Conservation (phyloP, 106 monocot genomes). For the Gastrodia elata region DNA sequence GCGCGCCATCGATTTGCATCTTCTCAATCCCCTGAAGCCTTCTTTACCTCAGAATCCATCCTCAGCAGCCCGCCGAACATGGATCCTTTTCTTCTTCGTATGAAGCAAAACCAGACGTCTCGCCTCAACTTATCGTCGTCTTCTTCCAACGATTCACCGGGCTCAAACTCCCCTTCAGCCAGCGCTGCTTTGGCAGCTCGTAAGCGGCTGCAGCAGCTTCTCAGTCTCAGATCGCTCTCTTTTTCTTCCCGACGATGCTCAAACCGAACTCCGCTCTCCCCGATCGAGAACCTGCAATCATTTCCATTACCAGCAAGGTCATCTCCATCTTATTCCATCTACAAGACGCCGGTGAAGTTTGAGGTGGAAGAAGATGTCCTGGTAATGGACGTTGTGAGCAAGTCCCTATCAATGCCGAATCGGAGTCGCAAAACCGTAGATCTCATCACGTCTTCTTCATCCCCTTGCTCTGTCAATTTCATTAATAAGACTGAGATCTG, state of each 20-base stretch:
- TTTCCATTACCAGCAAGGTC: not conserved
- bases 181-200: not conserved
- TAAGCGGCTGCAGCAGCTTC: not conserved
- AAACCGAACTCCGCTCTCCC: not conserved
- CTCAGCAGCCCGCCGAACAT: not conserved
- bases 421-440: not conserved
- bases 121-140: not conserved
- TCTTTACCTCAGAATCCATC: slow-evolving; percentile 1
- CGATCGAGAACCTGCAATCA: slow-evolving; percentile 3
- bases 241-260: not conserved
- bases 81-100: not conserved
- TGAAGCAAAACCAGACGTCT: not conserved
- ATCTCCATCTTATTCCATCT: not conserved
- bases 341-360: not conserved
- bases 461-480: slow-evolving; percentile 3
- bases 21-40: not conserved
- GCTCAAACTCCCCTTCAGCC: not conserved
- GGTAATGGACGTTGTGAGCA: not conserved
- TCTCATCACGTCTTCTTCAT: not conserved
- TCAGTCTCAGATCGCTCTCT: not conserved
- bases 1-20: slow-evolving; percentile 1
- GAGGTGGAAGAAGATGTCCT: slow-evolving; percentile 5
- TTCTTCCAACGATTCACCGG: slow-evolving; percentile 3
- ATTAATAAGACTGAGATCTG: slow-evolving; percentile 9
- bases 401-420: not conserved